phyloP scores from a whole-genome alignment of 2,329 filamentous ascomycete genomes.

The Stromatinia cepivora region DNA sequence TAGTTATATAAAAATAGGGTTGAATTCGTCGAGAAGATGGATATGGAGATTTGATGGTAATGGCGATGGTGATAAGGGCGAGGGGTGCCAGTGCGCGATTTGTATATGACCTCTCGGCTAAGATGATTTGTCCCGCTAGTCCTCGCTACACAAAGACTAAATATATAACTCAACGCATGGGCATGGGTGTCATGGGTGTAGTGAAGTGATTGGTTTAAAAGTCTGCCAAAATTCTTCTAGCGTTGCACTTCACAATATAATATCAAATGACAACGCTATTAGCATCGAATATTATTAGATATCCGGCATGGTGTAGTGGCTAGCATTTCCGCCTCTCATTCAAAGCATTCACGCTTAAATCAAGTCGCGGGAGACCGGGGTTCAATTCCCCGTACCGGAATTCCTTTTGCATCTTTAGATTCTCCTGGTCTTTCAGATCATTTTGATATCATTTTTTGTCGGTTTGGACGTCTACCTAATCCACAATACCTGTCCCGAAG shows the following conservation, averaged over 20 bases:
- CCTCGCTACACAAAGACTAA: not conserved
- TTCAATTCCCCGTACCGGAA: constrained; percentile 23
- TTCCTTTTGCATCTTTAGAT: not conserved
- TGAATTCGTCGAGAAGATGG: no score
- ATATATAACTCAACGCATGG: no score
- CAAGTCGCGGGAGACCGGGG: constrained; percentile 20
- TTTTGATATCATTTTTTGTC: not conserved
- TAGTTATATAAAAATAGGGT: no score
- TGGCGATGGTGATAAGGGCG: no score
- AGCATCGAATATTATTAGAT: fast-evolving
- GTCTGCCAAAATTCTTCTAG: not conserved
- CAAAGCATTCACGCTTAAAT: not conserved
- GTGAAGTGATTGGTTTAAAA: not conserved
- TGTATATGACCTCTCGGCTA: not conserved
- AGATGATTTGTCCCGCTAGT: not conserved
- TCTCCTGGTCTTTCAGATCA: not conserved
- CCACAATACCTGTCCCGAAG: no score
- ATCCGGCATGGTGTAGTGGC: constrained; percentile 23
- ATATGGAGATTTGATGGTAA: no score
- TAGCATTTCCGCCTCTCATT: constrained; percentile 22
- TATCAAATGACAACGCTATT: fast-evolving
- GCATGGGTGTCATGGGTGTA: no score
- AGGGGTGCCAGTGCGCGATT: no score
- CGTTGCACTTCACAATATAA: not conserved
- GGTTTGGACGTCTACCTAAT: not conserved